phyloP scores from a whole-genome alignment of 305 asterid genomes.

The Fraxinus dipetala region DNA sequence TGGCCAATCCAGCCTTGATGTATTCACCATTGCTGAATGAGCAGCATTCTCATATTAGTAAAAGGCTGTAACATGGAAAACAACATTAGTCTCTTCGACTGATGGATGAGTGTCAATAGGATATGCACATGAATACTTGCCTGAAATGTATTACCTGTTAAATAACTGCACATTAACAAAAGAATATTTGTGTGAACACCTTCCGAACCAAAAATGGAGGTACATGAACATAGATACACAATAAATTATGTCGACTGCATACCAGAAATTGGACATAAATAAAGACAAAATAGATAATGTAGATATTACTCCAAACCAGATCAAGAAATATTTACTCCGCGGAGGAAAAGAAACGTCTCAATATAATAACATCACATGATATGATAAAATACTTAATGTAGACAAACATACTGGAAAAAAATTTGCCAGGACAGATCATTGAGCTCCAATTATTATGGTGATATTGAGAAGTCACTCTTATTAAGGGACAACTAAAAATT shows the following conservation, averaged over 20 bases:
- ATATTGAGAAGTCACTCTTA: background rate
- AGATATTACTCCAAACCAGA: background rate
- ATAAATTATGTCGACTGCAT: slow-evolving; percentile 5
- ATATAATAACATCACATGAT: background rate
- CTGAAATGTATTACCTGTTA: slow-evolving; percentile 52
- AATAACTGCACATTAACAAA: slow-evolving; percentile 90
- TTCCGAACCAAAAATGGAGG: slow-evolving; percentile 87
- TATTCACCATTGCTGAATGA: slow-evolving; percentile 96
- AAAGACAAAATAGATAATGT: background rate
- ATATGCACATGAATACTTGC: slow-evolving; percentile 11
- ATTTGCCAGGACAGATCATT: background rate
- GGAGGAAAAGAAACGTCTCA: background rate
- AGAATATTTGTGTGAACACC: slow-evolving; percentile 83
- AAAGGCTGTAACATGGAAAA: slow-evolving; percentile 50
- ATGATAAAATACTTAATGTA: background rate
- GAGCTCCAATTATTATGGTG: background rate
- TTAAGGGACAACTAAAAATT: background rate
- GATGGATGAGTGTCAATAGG: slow-evolving; percentile 12
- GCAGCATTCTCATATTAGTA: slow-evolving; percentile 92
- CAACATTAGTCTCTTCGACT: slow-evolving; percentile 15
- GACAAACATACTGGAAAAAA: background rate
- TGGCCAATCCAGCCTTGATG: slow-evolving; percentile 91
- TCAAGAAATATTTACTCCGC: slow-evolving; percentile 1
- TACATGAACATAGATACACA: slow-evolving; percentile 52
- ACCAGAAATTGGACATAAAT: background rate